These are phyloP conservation scores for Thuja plicata DNA, from an alignment of 83 land plant genomes.

Conservation along the genomic window DNA sequence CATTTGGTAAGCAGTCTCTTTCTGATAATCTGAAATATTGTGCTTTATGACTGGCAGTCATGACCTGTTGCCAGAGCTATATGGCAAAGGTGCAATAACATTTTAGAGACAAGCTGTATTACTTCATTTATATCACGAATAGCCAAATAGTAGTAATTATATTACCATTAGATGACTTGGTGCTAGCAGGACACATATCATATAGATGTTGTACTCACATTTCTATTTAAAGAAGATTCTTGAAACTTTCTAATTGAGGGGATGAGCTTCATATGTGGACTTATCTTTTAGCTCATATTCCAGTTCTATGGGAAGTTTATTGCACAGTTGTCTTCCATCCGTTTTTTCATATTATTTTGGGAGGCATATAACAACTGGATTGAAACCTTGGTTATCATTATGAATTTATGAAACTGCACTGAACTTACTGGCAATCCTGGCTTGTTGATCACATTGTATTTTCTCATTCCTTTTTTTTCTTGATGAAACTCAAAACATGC, in stretches of 20 bases:
- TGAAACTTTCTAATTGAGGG: neutral
- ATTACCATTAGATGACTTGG: neutral
- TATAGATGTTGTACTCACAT: neutral
- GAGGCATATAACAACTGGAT: neutral
- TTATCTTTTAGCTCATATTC: neutral
- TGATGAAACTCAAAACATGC: neutral
- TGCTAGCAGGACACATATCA: neutral
- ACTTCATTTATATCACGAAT: neutral
- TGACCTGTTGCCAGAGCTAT: neutral
- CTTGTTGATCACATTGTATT: neutral
- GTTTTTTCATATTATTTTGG: neutral
- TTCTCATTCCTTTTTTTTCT: neutral
- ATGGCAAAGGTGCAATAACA: neutral
- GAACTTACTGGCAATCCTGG: neutral
- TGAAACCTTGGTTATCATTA: neutral
- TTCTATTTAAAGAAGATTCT: neutral
- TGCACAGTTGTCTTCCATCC: neutral
- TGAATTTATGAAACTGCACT: neutral
- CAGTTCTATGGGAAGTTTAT: neutral
- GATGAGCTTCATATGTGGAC: neutral
- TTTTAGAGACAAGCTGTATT: neutral
- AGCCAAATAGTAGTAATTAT: neutral
- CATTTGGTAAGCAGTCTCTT: constrained; percentile 44
- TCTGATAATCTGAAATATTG: neutral
- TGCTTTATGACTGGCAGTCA: neutral